Evolutionary conservation across 2,329 filamentous ascomycete species (phyloP), one percentile per base, ranked within the genome.

Genomic region (Epichloe sibirici): DNA sequence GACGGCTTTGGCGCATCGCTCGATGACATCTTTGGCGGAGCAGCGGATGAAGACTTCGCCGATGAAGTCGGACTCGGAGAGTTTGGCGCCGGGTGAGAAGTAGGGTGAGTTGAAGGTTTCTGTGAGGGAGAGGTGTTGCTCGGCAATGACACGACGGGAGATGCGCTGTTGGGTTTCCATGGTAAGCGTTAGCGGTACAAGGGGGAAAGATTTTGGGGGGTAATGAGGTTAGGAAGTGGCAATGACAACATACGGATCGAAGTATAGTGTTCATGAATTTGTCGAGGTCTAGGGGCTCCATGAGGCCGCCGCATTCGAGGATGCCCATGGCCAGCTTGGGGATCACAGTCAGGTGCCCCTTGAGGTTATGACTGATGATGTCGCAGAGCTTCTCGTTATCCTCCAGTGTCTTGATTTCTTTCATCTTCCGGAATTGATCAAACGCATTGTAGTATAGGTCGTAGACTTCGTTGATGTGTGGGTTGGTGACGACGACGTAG

Each of bases 381-480:
- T 86, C 79, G 73, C 93, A 98, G 61, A 95, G 85, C 44, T 69
- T 74, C 58, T 96, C 90, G 66, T 98, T 98, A 62, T 97, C 91
- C 35, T 95, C 86, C 38, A 95, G 71, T 0, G 82, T 86, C 62
- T 85, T 85, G 60, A 98, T 83, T 64, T 95, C 89, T 49, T 84
- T 83, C 42, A 96, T 75, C 59, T 86, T 85, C 47, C 93, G 86
- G 57, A 97, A 86, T 51, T 77, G 83, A 66, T 98, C 93, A 62
- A 98, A 98, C n/a, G 93, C 91, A 59, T 84, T 83, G 71, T 96
- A 95, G 74, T 98, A 98, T 6, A 96, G 78, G 66, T 97, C 89
- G 71, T 98, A 98, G 37, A 97, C 93, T 58, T 94, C 84, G 65
- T 87, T 89, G 57, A 98, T 87, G 67, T 98, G 89, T 6, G 82